Evolutionary conservation across 441 rosid species (phyloP).

Genomic region (Adansonia gregorii): DNA sequence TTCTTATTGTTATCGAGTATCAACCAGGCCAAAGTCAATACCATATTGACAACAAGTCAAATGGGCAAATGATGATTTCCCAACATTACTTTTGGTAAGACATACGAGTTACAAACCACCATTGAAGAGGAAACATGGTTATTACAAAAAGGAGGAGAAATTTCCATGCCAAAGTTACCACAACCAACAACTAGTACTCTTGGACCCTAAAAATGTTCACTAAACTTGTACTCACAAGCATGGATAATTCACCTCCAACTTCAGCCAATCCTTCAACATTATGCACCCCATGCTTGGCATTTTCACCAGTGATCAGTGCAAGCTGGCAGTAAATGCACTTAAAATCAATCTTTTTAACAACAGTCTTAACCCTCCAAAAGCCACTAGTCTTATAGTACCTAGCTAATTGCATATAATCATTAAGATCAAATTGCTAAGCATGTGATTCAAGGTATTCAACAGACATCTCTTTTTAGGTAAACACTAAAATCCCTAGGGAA

Average conservation of each 20-base stretch:
- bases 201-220: slow-evolving; percentile 57
- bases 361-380: slow-evolving; percentile 66
- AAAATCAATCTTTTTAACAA: slow-evolving; percentile 38
- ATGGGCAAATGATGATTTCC: slow-evolving; percentile 74
- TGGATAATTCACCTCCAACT: slow-evolving; percentile 62
- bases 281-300: slow-evolving; percentile 72
- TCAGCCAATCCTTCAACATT: slow-evolving; percentile 66
- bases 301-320: slow-evolving; percentile 85
- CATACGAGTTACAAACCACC: slow-evolving; percentile 85
- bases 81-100: slow-evolving; percentile 69
- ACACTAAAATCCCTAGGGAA: slow-evolving; percentile 65
- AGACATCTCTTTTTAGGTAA: slow-evolving; percentile 69
- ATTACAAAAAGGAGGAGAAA: slow-evolving; percentile 72
- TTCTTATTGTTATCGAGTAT: slow-evolving; percentile 55
- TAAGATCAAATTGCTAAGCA: slow-evolving; percentile 65
- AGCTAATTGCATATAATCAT: slow-evolving; percentile 67
- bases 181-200: slow-evolving; percentile 81
- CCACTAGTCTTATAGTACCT: slow-evolving; percentile 66
- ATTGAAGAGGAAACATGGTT: slow-evolving; percentile 64
- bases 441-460: slow-evolving; percentile 67
- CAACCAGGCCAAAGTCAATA: slow-evolving; percentile 50
- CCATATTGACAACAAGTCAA: slow-evolving; percentile 63
- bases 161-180: slow-evolving; percentile 93
- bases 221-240: slow-evolving; percentile 72
- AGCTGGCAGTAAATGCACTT: slow-evolving; percentile 83